Evolutionary conservation across 108 stramenopile species (phyloP).

Genomic region (Stephanodiscus minutulus): DNA sequence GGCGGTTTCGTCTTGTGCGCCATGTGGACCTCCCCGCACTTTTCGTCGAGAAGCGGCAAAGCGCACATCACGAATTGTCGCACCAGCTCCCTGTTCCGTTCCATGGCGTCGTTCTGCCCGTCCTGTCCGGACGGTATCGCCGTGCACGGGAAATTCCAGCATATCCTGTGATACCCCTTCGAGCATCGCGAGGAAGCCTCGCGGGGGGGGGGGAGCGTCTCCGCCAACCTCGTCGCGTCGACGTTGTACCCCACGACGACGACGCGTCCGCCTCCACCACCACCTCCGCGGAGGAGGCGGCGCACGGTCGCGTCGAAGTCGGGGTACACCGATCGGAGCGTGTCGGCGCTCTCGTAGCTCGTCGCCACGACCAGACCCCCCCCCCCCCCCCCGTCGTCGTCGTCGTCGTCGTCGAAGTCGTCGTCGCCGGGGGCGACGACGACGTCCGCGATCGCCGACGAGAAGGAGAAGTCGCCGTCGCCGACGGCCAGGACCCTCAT

Average conservation of each 20-base stretch:
- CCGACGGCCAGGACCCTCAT: slow-evolving; percentile 85
- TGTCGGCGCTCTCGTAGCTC: slow-evolving; percentile 71
- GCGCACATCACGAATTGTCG: slow-evolving; percentile 62
- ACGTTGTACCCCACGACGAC: slow-evolving; percentile 61
- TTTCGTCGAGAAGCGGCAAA: slow-evolving; percentile 29
- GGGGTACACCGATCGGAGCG: slow-evolving; percentile 71
- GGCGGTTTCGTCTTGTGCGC: slow-evolving; percentile 93
- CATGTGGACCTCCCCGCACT: slow-evolving; percentile 75
- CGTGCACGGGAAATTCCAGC: slow-evolving; percentile 94
- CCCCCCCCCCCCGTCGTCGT: neutral
- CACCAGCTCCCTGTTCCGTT: slow-evolving; percentile 75
- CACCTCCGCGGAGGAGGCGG: slow-evolving; percentile 42
- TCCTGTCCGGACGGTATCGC: slow-evolving; percentile 80
- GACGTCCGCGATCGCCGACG: slow-evolving; percentile 73
- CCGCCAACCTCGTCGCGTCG: slow-evolving; percentile 74
- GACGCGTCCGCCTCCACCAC: neutral
- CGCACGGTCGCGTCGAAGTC: slow-evolving; percentile 53
- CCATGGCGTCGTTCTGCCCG: slow-evolving; percentile 90
- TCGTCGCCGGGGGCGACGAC: slow-evolving; percentile 4
- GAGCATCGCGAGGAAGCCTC: neutral
- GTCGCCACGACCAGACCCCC: slow-evolving; percentile 61
- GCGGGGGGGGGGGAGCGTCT: slow-evolving; percentile 62
- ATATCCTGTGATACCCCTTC: slow-evolving; percentile 67
- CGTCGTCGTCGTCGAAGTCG: neutral
- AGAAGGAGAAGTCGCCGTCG: slow-evolving; percentile 93